Evolutionary conservation across 2,329 filamentous ascomycete genomes (phyloP).

Genomic region (Alternaria triticina): DNA sequence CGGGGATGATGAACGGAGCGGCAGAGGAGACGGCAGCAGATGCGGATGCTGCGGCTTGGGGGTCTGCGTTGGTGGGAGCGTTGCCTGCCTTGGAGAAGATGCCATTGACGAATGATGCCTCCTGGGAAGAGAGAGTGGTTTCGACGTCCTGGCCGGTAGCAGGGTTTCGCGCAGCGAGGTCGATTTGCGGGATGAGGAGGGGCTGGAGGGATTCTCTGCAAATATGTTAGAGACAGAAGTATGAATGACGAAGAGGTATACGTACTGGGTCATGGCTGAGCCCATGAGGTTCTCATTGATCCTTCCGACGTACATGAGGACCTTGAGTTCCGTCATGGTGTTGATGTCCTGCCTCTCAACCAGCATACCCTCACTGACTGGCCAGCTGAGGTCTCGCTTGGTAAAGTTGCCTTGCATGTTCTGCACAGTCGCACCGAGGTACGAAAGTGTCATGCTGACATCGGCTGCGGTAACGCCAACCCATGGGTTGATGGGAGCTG

Average conservation of each 20-base stretch:
- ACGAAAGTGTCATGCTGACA: slow-evolving; percentile 52
- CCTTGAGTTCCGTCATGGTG: slow-evolving; percentile 57
- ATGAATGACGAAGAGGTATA: not conserved
- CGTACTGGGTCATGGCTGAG: slow-evolving; percentile 67
- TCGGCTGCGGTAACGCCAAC: slow-evolving; percentile 47
- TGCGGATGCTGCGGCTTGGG: slow-evolving; percentile 50
- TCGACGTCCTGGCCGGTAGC: slow-evolving; percentile 58
- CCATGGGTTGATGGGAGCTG: slow-evolving; percentile 60
- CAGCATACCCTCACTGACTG: slow-evolving; percentile 31
- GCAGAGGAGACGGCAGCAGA: slow-evolving; percentile 50
- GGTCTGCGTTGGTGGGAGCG: slow-evolving; percentile 55
- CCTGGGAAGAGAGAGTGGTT: slow-evolving; percentile 71
- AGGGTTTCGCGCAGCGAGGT: slow-evolving; percentile 64
- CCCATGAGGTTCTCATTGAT: slow-evolving; percentile 66
- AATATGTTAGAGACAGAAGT: slow-evolving; percentile 14
- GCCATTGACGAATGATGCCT: slow-evolving; percentile 74
- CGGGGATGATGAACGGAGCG: slow-evolving; percentile 71
- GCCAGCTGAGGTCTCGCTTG: slow-evolving; percentile 40
- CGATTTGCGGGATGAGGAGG: slow-evolving; percentile 71
- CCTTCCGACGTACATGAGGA: slow-evolving; percentile 72
- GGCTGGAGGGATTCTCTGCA: slow-evolving; percentile 64
- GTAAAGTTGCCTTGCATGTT: slow-evolving; percentile 43
- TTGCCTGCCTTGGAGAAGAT: slow-evolving; percentile 66
- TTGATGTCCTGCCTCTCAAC: slow-evolving; percentile 37
- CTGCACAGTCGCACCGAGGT: slow-evolving; percentile 52